Evolutionary conservation across 495 filamentous ascomycete species (phyloP), one percentile per base, ranked within the genome.

Genomic region (Pseudomonodictys pantanalensis): DNA sequence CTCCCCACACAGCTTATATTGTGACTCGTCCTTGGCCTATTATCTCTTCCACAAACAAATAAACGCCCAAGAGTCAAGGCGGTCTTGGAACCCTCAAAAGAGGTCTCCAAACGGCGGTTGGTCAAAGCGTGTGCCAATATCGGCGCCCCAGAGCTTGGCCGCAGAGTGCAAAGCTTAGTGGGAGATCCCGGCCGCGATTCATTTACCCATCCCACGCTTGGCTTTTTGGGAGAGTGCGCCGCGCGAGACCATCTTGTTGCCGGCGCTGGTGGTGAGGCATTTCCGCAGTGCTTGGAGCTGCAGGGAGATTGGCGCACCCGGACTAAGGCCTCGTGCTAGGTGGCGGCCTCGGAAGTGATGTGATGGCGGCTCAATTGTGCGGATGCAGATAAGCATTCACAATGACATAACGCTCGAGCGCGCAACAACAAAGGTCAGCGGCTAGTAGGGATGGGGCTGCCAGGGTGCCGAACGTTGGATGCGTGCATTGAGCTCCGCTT

Each of bases 371-470:
- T n/a, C 32, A n/a, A n/a, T 24, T 11, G 32, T 54, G 22, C 23
- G 41, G 38, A 43, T n/a, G 28, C 23, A 51, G 51, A 54, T 54
- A 54, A 54, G 33, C 32, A 7, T 54, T 29, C 23, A 25, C 20
- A 20, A 43, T 23, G 45, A 48, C 45, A 48, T 25, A 48, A 48
- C 45, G 7, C 7, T 20, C 41, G 41, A 43, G n/a, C 41, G n/a
- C 41, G 7, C 41, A 7, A 17, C 41, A 7, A 15, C 41, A 20
- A 35, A 22, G 42, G 42, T 45, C 42, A 45, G n/a, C n/a, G n/a
- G 42, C 42, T 24, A 24, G 7, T 24, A 23, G 12, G 42, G 20
- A 45, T 8, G 42, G 42, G 42, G 23, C 17, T 2, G 10, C 4
- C 8, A 15, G 23, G 42, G 42, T 23, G 42, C 17, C 42, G 39